These are phyloP conservation scores for Phylloboletellus chloephorus DNA, from an alignment of 1,284 basidiomycete genomes.

Conservation along the genomic window DNA sequence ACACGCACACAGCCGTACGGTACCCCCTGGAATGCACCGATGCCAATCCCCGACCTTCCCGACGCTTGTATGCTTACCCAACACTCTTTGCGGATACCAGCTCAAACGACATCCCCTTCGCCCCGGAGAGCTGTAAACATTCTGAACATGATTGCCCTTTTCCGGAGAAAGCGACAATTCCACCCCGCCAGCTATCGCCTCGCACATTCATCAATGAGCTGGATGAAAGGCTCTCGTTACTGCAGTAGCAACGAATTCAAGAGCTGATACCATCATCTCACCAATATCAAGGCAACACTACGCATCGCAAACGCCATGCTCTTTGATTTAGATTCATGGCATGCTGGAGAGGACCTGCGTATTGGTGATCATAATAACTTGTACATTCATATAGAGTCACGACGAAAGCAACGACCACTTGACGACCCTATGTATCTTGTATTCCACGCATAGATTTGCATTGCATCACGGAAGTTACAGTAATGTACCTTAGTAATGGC, in stretches of 20 bases:
- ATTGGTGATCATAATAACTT: slow-evolving; percentile 15
- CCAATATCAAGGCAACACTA: neutral
- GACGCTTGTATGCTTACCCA: slow-evolving; percentile 2
- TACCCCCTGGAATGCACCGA: slow-evolving; percentile 36
- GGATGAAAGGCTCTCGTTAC: slow-evolving; percentile 21
- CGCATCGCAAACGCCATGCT: neutral
- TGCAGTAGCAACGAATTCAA: slow-evolving; percentile 13
- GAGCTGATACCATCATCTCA: slow-evolving; percentile 2
- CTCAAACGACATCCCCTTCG: neutral
- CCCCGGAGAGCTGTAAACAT: slow-evolving; percentile 1
- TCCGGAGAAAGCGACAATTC: neutral
- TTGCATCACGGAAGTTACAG: neutral
- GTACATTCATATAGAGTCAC: slow-evolving; percentile 5
- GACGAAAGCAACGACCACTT: neutral
- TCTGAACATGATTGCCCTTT: neutral
- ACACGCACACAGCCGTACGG: slow-evolving; percentile 41
- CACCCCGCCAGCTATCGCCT: slow-evolving; percentile 13
- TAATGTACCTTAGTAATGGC: slow-evolving; percentile 1
- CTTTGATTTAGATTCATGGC: neutral
- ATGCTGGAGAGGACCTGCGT: neutral
- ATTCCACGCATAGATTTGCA: slow-evolving; percentile 15
- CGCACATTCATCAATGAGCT: slow-evolving; percentile 17
- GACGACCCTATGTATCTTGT: slow-evolving; percentile 6
- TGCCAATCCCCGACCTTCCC: slow-evolving; percentile 24
- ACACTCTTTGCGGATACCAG: slow-evolving; percentile 5